phyloP scores from a whole-genome alignment of 345 rosid genomes.

The Euphorbia pulcherrima region DNA sequence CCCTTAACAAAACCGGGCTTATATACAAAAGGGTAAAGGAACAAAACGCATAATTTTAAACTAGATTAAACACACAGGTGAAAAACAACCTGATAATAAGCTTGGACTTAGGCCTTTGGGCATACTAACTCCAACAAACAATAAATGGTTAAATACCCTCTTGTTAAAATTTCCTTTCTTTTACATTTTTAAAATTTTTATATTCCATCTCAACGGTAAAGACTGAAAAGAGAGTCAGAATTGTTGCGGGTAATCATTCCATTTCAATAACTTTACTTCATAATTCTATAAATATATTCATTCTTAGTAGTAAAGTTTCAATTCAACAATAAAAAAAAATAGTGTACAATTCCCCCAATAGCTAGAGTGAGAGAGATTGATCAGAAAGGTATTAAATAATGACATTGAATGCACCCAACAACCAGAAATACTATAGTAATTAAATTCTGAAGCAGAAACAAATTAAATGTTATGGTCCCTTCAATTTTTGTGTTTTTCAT shows the following conservation, averaged over 20 bases:
- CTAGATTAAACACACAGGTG: too few relatives aligned
- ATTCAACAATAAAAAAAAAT: constrained; percentile 1
- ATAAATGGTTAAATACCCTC: too few relatives aligned
- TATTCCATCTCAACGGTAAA: not conserved
- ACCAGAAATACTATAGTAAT: constrained; percentile 42
- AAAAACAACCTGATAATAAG: too few relatives aligned
- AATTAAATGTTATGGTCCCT: constrained; percentile 55
- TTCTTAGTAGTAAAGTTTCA: not conserved
- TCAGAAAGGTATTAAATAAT: constrained; percentile 36
- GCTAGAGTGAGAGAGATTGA: constrained; percentile 11
- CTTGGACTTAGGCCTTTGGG: too few relatives aligned
- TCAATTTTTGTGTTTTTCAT: constrained; percentile 26
- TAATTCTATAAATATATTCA: too few relatives aligned
- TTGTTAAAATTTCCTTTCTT: too few relatives aligned
- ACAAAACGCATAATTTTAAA: too few relatives aligned
- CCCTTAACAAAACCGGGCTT: too few relatives aligned
- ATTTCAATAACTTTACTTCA: not conserved
- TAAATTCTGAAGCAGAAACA: constrained; percentile 41
- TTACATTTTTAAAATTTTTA: too few relatives aligned
- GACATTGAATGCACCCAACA: constrained; percentile 63
- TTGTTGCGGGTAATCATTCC: not conserved
- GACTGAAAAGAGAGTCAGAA: not conserved
- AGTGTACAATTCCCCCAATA: not conserved
- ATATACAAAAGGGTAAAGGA: too few relatives aligned
- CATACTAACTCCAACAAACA: too few relatives aligned